Conservation (phyloP, 2,329 filamentous ascomycete species). For the Ophiostoma triangulosporum region DNA sequence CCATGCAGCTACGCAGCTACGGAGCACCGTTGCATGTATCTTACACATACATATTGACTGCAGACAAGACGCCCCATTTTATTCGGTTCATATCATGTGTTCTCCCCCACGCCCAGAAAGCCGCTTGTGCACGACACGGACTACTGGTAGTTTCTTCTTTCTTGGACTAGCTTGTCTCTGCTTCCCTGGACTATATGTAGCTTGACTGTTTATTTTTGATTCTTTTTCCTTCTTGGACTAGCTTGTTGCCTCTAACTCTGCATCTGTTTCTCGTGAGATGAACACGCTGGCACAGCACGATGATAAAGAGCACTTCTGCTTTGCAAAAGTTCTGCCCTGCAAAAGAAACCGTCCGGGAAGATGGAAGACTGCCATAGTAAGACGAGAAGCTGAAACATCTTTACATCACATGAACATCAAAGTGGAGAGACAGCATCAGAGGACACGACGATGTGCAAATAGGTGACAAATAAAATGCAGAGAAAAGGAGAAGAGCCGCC, state of each 20-base stretch:
- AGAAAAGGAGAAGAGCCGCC: background rate
- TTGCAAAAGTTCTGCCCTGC: too few relatives aligned
- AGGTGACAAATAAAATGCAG: background rate
- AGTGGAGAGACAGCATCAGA: background rate
- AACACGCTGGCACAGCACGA: too few relatives aligned
- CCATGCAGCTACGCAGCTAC: too few relatives aligned
- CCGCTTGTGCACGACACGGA: slow-evolving; percentile 4
- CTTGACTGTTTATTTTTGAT: too few relatives aligned
- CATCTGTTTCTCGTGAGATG: too few relatives aligned
- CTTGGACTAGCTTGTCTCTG: too few relatives aligned
- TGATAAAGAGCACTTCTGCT: too few relatives aligned
- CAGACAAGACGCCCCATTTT: background rate
- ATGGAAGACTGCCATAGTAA: background rate
- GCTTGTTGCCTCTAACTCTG: too few relatives aligned
- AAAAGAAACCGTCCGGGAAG: too few relatives aligned
- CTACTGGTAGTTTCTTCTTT: background rate
- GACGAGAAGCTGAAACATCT: background rate
- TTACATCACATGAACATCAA: background rate
- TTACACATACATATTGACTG: background rate
- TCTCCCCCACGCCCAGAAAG: slow-evolving; percentile 7
- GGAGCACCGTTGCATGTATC: too few relatives aligned
- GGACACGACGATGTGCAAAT: background rate
- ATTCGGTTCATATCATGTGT: slow-evolving; percentile 1
- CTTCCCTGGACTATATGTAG: background rate
- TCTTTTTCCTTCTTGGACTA: too few relatives aligned